These are phyloP conservation scores for Debaryomyces sp. DNA, from an alignment of 1,139 yeast species.

Conservation along the genomic window DNA sequence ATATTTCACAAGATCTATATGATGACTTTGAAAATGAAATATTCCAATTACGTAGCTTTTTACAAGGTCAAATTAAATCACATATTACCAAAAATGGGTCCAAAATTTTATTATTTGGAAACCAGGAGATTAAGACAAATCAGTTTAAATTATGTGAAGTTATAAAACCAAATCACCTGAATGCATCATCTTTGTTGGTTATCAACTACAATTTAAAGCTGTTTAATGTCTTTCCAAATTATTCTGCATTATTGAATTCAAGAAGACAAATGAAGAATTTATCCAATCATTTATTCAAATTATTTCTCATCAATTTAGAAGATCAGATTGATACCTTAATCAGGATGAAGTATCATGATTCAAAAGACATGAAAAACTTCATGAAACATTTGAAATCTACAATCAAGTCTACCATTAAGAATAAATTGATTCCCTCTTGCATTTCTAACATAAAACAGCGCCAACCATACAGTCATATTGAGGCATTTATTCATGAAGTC, in stretches of 20 bases:
- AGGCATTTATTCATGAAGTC: slow-evolving; percentile 35
- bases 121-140: slow-evolving; percentile 29
- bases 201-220: slow-evolving; percentile 34
- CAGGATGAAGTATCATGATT: slow-evolving; percentile 38
- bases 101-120: slow-evolving; percentile 24
- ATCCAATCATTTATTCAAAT: slow-evolving; percentile 37
- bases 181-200: slow-evolving; percentile 19
- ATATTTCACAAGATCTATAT: not conserved
- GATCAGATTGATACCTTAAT: slow-evolving; percentile 43
- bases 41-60: slow-evolving; percentile 28
- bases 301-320: slow-evolving; percentile 41
- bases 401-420: slow-evolving; percentile 30
- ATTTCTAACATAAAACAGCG: slow-evolving; percentile 2
- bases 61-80: slow-evolving; percentile 37
- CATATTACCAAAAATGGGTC: slow-evolving; percentile 24
- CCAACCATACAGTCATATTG: slow-evolving; percentile 13
- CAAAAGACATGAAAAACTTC: slow-evolving; percentile 28
- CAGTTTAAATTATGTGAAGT: slow-evolving; percentile 35
- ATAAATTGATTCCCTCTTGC: slow-evolving; percentile 19
- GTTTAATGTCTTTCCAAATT: slow-evolving; percentile 41
- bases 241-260: slow-evolving; percentile 30
- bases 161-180: slow-evolving; percentile 6
- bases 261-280: slow-evolving; percentile 29
- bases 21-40: slow-evolving; percentile 37
- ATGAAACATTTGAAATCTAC: slow-evolving; percentile 27